Conservation (phyloP, 352 stramenopile genomes). For the Aphanomyces cochlioides region DNA sequence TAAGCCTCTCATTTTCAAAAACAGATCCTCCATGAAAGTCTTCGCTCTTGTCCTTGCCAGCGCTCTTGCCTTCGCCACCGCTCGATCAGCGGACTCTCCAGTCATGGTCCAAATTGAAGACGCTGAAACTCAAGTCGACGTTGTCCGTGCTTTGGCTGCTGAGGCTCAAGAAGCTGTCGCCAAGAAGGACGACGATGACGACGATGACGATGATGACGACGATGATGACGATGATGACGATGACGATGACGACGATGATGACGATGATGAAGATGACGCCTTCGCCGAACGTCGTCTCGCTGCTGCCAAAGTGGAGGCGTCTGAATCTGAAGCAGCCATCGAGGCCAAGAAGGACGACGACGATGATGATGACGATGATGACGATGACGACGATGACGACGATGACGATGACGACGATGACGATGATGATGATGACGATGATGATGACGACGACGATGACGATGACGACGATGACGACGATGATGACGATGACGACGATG, state of each 20-base stretch:
- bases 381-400: constrained; percentile 17
- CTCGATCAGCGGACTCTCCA: too few relatives aligned
- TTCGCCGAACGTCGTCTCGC: too few relatives aligned
- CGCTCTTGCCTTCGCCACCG: too few relatives aligned
- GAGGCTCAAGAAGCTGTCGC: not conserved
- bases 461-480: not conserved
- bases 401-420: constrained; percentile 17
- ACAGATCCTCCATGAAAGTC: too few relatives aligned
- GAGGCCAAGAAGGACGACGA: constrained; percentile 3
- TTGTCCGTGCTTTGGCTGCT: too few relatives aligned
- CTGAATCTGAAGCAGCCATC: not conserved
- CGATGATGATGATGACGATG: constrained; percentile 8
- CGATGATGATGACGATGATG: constrained; percentile 20
- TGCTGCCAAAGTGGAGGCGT: not conserved
- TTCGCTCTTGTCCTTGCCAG: too few relatives aligned
- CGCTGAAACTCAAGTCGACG: too few relatives aligned
- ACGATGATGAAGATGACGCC: not conserved
- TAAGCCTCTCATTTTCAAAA: too few relatives aligned
- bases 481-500: not conserved
- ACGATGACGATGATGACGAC: not conserved
- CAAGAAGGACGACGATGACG: not conserved
- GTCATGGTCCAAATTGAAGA: too few relatives aligned
- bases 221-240: not conserved
- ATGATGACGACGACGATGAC: not conserved
- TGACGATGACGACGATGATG: not conserved